Base-by-base conservation (phyloP, 371 early-diverging fungal genomes). In the Mucor velutinosus region DNA sequence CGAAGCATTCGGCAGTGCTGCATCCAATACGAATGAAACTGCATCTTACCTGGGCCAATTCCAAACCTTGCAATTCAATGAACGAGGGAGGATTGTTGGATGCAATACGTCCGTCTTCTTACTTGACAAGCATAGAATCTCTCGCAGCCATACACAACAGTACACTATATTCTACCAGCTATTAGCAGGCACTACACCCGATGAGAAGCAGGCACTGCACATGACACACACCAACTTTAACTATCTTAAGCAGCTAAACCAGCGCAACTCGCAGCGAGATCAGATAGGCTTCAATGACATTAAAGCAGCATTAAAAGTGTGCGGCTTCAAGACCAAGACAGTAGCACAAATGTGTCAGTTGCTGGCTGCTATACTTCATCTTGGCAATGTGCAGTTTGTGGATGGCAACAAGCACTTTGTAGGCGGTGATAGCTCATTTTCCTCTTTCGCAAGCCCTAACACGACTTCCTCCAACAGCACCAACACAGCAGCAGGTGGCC, bases 81-180 rank as follows among this genome's bases (percentile, higher is more conserved):
- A 83, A 39, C 79, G 85, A 27, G 94, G 95, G 11, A 87, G 86
- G 27, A 88, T 98, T 65, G 77, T 87, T 32, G 95, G 97, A 55
- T 83, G 87, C 8, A 90, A 91, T 71, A 66, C 90, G n/a, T 85
- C 94, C 32, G 85, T 91, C 10, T 97, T 89, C 70, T 79, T 94
- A 41, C 85, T 97, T 35, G 95, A 97, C 74, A 88, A 91, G 41
- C 81, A 83, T 64, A 85, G 93, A 55, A 83, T 93, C 17, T 87
- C 89, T 11, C 72, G 76, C 10, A 66, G 65, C 32, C 58, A 85
- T 21, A 89, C 90, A 45, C 79, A 89, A 60, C 92, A 89, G 57
- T 96, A 92, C 74, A 88, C 95, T 74, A 83, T 95, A 25, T 95
- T 97, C 75, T 93, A 95, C 77, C 87, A 93, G 56, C 83, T 95